A percentile compares a stretch with the other conserved stretches of the same genome.
Evolutionary conservation across 164 flowering plant genomes (phyloP).

Genomic region (Warburgia ugandensis): DNA sequence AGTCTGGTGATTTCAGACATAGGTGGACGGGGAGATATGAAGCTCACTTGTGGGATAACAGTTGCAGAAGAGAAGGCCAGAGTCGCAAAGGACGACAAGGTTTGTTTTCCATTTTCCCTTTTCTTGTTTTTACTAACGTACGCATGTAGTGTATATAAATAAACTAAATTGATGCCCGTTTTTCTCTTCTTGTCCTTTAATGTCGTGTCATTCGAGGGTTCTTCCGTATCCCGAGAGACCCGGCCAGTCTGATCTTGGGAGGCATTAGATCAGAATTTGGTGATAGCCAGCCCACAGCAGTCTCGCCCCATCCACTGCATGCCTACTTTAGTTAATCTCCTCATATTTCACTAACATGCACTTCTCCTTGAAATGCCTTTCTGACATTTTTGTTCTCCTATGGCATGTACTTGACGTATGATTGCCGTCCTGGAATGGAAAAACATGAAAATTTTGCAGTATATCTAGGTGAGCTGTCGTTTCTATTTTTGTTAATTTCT

Average conservation of each 20-base stretch:
- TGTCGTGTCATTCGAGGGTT: too few species aligned
- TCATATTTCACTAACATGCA: constrained; percentile 6
- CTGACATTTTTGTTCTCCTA: background rate
- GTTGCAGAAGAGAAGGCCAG: constrained; percentile 87
- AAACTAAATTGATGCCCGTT: too few species aligned
- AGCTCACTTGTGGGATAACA: constrained; percentile 91
- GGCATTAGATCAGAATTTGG: too few species aligned
- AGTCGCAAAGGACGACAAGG: constrained; percentile 88
- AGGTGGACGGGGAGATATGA: constrained; percentile 90
- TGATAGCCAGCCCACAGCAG: too few species aligned
- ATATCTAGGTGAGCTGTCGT: constrained; percentile 68
- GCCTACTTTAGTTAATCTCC: constrained; percentile 6
- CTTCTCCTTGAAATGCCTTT: too few species aligned
- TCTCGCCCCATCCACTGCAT: too few species aligned
- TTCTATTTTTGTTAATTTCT: background rate
- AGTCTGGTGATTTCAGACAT: constrained; percentile 34
- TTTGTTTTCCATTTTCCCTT: constrained; percentile 7
- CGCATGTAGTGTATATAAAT: constrained; percentile 5
- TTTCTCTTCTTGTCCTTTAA: too few species aligned
- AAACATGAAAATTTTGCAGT: constrained; percentile 40
- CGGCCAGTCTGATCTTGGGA: background rate
- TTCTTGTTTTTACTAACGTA: constrained; percentile 4
- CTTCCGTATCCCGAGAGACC: background rate
- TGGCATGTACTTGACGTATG: constrained; percentile 22
- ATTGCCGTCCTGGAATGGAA: constrained; percentile 24